phyloP scores from a whole-genome alignment of 768 basidiomycete species.

The Collybiopsis confluens region DNA sequence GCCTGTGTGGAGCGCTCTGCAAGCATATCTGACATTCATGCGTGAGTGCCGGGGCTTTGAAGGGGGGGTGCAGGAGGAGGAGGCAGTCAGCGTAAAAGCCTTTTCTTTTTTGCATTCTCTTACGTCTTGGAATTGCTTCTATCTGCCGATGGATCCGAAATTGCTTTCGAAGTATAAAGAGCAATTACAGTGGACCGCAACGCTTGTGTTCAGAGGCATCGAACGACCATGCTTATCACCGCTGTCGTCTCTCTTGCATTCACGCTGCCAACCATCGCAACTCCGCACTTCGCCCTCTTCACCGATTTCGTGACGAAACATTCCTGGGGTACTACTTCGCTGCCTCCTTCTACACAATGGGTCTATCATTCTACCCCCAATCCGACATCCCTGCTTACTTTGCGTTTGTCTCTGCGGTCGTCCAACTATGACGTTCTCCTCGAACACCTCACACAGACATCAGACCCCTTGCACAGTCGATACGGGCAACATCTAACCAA shows the following conservation, averaged over 20 bases:
- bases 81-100: too few relatives aligned
- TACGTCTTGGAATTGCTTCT: too few relatives aligned
- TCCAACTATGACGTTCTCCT: constrained; percentile 24
- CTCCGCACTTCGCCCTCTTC: neutral
- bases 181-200: too few relatives aligned
- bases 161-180: too few relatives aligned
- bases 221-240: too few relatives aligned
- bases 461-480: constrained; percentile 23
- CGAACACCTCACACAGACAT: constrained; percentile 25
- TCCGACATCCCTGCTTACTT: constrained; percentile 16
- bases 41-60: too few relatives aligned
- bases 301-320: neutral
- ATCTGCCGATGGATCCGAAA: too few relatives aligned
- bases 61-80: too few relatives aligned
- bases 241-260: neutral
- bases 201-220: too few relatives aligned
- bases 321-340: neutral
- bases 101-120: too few relatives aligned
- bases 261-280: neutral
- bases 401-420: constrained; percentile 31
- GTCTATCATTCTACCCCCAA: neutral
- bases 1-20: too few relatives aligned
- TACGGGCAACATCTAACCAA: constrained; percentile 33
- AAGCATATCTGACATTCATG: too few relatives aligned
- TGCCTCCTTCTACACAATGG: neutral